A percentile compares a stretch with the other conserved stretches of the same genome.
These are phyloP conservation scores for Penicillium sp. DNA, from an alignment of 2,329 filamentous ascomycete genomes.

Conservation along the genomic window DNA sequence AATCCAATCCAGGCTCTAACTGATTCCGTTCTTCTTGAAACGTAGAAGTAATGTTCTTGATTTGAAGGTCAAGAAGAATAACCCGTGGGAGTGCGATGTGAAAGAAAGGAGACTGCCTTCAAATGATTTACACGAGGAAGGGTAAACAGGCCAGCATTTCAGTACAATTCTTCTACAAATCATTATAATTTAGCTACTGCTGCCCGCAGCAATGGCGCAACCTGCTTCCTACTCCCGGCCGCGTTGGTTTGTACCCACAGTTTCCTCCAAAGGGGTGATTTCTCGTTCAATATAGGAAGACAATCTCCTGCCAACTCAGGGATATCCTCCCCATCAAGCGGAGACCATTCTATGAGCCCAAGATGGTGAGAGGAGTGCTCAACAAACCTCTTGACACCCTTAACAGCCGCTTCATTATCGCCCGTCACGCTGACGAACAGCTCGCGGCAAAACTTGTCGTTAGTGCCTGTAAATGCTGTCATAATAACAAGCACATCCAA, in stretches of 20 bases:
- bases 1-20: background rate
- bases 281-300: slow-evolving; percentile 9
- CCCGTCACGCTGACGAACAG: slow-evolving; percentile 44
- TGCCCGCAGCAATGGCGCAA: slow-evolving; percentile 51
- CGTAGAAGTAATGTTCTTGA: no score
- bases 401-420: slow-evolving; percentile 22
- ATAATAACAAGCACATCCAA: slow-evolving; percentile 52
- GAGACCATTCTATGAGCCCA: slow-evolving; percentile 30
- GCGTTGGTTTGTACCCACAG: slow-evolving; percentile 52
- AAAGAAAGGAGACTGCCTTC: no score
- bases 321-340: slow-evolving; percentile 20
- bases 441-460: slow-evolving; percentile 43
- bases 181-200: slow-evolving; percentile 28
- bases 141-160: background rate
- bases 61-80: no score
- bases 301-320: slow-evolving; percentile 14
- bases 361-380: slow-evolving; percentile 39
- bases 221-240: slow-evolving; percentile 54
- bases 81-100: no score
- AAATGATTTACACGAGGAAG: no score
- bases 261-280: slow-evolving; percentile 34
- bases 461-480: slow-evolving; percentile 46
- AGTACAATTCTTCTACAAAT: background rate
- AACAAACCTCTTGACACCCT: slow-evolving; percentile 41
- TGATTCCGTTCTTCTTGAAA: no score